Conservation (phyloP, 2,329 filamentous ascomycete species). For the Periconia macrospinosa region DNA sequence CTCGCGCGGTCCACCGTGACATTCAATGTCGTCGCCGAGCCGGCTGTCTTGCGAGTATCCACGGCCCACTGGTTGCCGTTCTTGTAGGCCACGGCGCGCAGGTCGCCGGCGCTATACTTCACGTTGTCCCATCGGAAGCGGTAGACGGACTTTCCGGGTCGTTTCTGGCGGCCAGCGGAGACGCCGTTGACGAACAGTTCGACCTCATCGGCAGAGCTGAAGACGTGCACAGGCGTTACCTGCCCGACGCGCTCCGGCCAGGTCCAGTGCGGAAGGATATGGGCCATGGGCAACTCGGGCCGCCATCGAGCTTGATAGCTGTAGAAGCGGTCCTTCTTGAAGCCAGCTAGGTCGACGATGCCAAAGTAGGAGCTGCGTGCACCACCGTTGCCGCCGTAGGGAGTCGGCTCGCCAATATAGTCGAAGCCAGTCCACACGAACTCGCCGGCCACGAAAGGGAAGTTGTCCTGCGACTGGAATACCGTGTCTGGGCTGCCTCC, state of each 20-base stretch:
- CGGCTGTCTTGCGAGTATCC: slow-evolving; percentile 40
- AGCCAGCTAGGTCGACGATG: slow-evolving; percentile 61
- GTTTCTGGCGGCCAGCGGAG: slow-evolving; percentile 48
- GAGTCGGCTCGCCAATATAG: slow-evolving; percentile 56
- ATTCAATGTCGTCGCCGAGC: slow-evolving; percentile 42
- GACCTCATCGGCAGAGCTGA: slow-evolving; percentile 55
- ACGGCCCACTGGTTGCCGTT: slow-evolving; percentile 51
- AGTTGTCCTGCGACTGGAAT: slow-evolving; percentile 51
- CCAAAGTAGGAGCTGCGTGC: slow-evolving; percentile 57
- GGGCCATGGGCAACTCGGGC: slow-evolving; percentile 51
- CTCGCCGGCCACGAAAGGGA: slow-evolving; percentile 57
- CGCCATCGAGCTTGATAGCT: slow-evolving; percentile 60
- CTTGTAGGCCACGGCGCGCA: slow-evolving; percentile 54
- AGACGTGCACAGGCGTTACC: slow-evolving; percentile 59
- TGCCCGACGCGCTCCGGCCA: slow-evolving; percentile 53
- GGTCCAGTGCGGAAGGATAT: slow-evolving; percentile 61
- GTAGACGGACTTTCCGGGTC: slow-evolving; percentile 41
- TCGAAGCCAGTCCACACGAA: slow-evolving; percentile 58
- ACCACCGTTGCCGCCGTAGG: slow-evolving; percentile 45
- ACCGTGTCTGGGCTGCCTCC: slow-evolving; percentile 58
- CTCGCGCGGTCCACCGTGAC: slow-evolving; percentile 46
- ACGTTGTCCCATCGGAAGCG: slow-evolving; percentile 59
- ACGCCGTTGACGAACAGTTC: slow-evolving; percentile 58
- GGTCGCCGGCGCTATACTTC: slow-evolving; percentile 51
- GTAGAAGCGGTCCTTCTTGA: slow-evolving; percentile 60